Percentiles rank a stretch among this genome's conserved stretches.
Evolutionary conservation across 192 early-diverging fungal species (phyloP).

Genomic region (Gaertneriomyces semiglobifer): DNA sequence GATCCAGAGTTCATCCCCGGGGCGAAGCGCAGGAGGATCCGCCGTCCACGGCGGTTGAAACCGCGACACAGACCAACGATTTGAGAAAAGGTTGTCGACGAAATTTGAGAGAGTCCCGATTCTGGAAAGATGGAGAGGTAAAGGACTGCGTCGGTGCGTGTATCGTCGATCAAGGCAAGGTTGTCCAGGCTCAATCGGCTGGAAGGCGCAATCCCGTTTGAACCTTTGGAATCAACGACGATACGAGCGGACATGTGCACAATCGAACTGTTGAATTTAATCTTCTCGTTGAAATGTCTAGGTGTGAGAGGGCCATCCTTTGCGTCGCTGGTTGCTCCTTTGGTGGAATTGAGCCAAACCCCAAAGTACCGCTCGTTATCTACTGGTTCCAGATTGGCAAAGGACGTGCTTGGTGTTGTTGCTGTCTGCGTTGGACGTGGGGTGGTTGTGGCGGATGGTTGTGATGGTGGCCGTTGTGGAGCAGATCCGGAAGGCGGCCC

Average conservation of each 20-base stretch:
- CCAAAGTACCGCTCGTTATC: constrained; percentile 33
- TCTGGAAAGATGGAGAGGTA: constrained; percentile 29
- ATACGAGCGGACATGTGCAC: constrained; percentile 37
- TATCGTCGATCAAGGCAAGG: constrained; percentile 23
- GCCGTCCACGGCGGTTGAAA: constrained; percentile 19
- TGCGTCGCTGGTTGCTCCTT: constrained; percentile 19
- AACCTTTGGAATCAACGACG: constrained; percentile 7
- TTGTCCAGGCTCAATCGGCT: too few relatives aligned
- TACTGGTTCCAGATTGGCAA: constrained; percentile 36
- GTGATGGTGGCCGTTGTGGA: too few relatives aligned
- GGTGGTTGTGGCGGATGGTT: not conserved
- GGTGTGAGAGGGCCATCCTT: constrained; percentile 14
- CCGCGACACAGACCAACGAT: constrained; percentile 9
- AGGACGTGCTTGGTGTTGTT: not conserved
- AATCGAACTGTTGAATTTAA: constrained; percentile 36
- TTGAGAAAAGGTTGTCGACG: not conserved
- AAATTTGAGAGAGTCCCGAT: not conserved
- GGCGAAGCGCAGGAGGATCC: constrained; percentile 23
- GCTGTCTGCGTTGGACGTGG: not conserved
- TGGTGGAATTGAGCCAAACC: constrained; percentile 35
- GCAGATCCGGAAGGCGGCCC: too few relatives aligned
- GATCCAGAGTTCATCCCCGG: constrained; percentile 20
- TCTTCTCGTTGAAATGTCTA: constrained; percentile 31
- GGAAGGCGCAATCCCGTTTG: not conserved
- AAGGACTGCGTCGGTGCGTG: constrained; percentile 27